phyloP scores from a whole-genome alignment of 2,329 filamentous ascomycete genomes.

The Talaromyces sp. region DNA sequence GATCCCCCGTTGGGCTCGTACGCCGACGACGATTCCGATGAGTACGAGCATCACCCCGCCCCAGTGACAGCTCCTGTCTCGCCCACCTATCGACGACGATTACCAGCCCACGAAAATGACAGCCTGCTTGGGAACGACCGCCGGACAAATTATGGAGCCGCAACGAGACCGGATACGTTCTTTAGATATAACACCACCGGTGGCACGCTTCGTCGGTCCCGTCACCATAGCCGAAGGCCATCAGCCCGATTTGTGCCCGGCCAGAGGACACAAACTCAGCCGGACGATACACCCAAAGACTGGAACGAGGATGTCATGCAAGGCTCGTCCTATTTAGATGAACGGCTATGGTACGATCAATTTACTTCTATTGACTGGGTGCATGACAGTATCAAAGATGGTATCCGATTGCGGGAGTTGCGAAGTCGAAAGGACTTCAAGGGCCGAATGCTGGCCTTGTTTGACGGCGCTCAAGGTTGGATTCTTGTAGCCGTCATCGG shows the following conservation, averaged over 20 bases:
- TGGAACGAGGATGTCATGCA: conserved; percentile 41
- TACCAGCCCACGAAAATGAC: conserved; percentile 29
- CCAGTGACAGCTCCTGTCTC: conserved; percentile 35
- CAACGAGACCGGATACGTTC: conserved; percentile 31
- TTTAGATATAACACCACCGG: conserved; percentile 35
- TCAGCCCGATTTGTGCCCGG: conserved; percentile 50
- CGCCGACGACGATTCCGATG: conserved; percentile 17
- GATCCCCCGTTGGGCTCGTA: background rate
- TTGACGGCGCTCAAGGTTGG: conserved; percentile 92
- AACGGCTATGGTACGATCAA: conserved; percentile 97
- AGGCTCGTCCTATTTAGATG: conserved; percentile 67
- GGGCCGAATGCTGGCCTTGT: conserved; percentile 71
- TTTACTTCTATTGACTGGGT: conserved; percentile 98
- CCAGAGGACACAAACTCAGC: conserved; percentile 46
- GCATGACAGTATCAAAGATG: conserved; percentile 93
- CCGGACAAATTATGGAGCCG: conserved; percentile 32
- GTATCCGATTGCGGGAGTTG: conserved; percentile 80
- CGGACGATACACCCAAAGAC: conserved; percentile 47
- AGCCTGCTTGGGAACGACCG: conserved; percentile 15
- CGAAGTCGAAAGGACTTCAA: conserved; percentile 77
- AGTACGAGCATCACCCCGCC: background rate
- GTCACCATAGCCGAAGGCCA: conserved; percentile 49
- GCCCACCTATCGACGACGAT: conserved; percentile 30
- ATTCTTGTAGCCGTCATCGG: conserved; percentile 87
- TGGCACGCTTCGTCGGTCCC: conserved; percentile 38